phyloP scores from a whole-genome alignment of 2,329 filamentous ascomycete genomes.

The Clonostachys solani region DNA sequence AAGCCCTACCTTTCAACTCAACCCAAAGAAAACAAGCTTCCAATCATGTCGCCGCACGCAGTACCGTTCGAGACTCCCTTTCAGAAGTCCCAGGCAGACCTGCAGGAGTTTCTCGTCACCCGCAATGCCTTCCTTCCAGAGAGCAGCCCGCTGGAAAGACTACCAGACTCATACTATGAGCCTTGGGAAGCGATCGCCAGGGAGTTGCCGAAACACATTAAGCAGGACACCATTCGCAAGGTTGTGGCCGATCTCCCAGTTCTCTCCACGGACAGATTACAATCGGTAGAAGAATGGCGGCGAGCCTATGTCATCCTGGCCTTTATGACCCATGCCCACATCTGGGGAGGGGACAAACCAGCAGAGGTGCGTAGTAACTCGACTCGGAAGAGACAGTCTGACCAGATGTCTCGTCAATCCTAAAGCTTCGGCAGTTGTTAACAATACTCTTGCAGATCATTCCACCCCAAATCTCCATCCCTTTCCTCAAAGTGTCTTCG shows the following conservation, averaged over 20 bases:
- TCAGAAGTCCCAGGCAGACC: slow-evolving; percentile 14
- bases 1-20: too few relatives aligned
- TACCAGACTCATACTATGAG: slow-evolving; percentile 70
- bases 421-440: neutral
- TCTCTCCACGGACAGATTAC: slow-evolving; percentile 61
- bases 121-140: slow-evolving; percentile 74
- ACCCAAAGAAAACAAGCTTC: neutral
- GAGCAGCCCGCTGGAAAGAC: slow-evolving; percentile 56
- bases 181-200: slow-evolving; percentile 72
- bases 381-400: too few relatives aligned
- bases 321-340: slow-evolving; percentile 80
- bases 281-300: slow-evolving; percentile 68
- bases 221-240: slow-evolving; percentile 58
- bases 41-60: slow-evolving; percentile 37
- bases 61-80: slow-evolving; percentile 12
- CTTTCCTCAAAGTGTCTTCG: slow-evolving; percentile 67
- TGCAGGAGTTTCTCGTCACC: slow-evolving; percentile 30
- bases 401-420: neutral
- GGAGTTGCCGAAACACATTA: slow-evolving; percentile 63
- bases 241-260: slow-evolving; percentile 64
- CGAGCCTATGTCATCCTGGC: slow-evolving; percentile 75
- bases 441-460: slow-evolving; percentile 42
- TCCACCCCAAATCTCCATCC: slow-evolving; percentile 72
- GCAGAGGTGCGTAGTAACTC: slow-evolving; percentile 51
- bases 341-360: slow-evolving; percentile 80